Base-by-base conservation (phyloP, 1,139 yeast species). In the Lodderomyces parapsilosis region DNA sequence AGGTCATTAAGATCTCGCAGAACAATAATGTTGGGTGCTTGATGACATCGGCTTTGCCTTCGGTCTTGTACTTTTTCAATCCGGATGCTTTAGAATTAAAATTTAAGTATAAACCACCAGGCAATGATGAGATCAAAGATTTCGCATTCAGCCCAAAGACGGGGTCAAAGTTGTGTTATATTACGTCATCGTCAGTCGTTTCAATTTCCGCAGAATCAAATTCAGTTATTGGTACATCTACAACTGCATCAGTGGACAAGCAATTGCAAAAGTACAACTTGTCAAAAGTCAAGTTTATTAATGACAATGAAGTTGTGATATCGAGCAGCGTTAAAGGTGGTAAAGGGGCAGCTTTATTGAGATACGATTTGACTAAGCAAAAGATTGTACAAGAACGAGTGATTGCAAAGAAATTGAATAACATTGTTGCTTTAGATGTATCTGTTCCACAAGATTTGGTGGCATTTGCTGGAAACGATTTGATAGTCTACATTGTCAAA, bases 381-480 rank as follows among this genome's bases (percentile, higher is more conserved):
- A 67, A 70, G 30, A 64, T 81, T 14, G 53, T 72, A 11, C 73
- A 67, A 48, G 62, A 71, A 15, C 65, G 66, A 20, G 56, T 72
- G 5, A 62, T 83, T 5, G 73, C 83, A 4, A 76, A 68, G 37
- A 81, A 78, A 44, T 67, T 81, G 51, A 80, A 76, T 49, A 84
- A 86, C 38, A 72, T 86, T 22, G 87, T 94, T 0, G 83, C 94
- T 0, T 63, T 89, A 58, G 95, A 84, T 55, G 65, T 71, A 32
- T 61, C 69, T 11, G 52, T 58, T 8, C 50, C 62, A 3, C 71
- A 71, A 38, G 73, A 80, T 38, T 65, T 85, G 39, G 69, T 83
- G 20, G 94, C 87, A 0, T 59, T 88, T 19, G 88, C 94, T 0
- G 87, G 93, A 1, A 85, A 87, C 49, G 93, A 88, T 52, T 76